Base-by-base conservation (phyloP, 345 rosid genomes). In the Leavenworthia alabamica region DNA sequence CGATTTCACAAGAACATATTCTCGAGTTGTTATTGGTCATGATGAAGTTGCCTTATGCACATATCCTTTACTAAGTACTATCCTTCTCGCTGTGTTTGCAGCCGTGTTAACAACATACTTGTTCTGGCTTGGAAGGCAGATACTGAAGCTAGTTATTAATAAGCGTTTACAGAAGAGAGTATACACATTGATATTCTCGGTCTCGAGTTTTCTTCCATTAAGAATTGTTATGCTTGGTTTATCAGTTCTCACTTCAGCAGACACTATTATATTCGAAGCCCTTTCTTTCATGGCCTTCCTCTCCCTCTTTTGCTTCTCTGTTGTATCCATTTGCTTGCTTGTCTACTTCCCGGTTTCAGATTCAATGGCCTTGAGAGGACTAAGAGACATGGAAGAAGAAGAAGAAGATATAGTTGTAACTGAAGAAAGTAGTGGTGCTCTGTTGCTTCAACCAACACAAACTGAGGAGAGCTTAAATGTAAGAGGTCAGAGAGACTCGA, bases 151-250 rank as follows among this genome's bases (percentile, higher is more conserved):
- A n/a, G n/a, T n/a, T n/a, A n/a, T n/a, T n/a, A n/a, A n/a, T n/a
- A n/a, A n/a, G n/a, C n/a, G n/a, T n/a, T n/a, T n/a, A n/a, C n/a
- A n/a, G n/a, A n/a, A n/a, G n/a, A n/a, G n/a, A n/a, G n/a, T n/a
- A n/a, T n/a, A n/a, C n/a, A n/a, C n/a, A n/a, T n/a, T n/a, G n/a
- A n/a, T n/a, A n/a, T n/a, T n/a, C n/a, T n/a, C n/a, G n/a, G n/a
- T n/a, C n/a, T 81, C 84, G 10, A 79, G 84, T 75, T 89, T 89
- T 80, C 85, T 93, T 60, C 89, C 94, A 0, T 74, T 89, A 57
- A 79, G 99, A 81, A 82, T 93, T 76, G 67, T 88, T 31, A 77
- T 93, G 60, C 96, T 93, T 50, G 83, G 97, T 56, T 73, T 93
- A 57, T 82, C 97, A 19, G 95, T 86, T 61, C 72, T 87, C 67